Evolutionary conservation across 2,329 filamentous ascomycete species (phyloP).

Genomic region (Hymenoscyphus scutula): DNA sequence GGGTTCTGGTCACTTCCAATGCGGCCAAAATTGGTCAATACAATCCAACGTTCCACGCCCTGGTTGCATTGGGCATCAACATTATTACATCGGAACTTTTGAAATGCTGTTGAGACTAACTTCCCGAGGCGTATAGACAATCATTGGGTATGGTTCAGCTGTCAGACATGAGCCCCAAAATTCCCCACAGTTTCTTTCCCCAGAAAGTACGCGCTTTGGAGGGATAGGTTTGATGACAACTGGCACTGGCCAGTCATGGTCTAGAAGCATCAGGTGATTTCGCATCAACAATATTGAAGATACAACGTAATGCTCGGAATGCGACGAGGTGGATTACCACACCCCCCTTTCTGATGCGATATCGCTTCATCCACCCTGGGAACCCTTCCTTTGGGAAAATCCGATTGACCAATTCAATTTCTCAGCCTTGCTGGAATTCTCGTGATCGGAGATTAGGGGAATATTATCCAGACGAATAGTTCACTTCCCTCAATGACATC

Average conservation of each 20-base stretch:
- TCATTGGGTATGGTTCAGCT: background rate
- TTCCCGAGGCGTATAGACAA: background rate
- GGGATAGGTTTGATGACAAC: background rate
- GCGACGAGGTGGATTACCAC: background rate
- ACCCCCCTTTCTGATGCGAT: background rate
- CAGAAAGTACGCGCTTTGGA: conserved; percentile 1
- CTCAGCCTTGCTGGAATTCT: conserved; percentile 6
- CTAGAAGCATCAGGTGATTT: conserved; percentile 4
- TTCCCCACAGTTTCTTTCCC: background rate
- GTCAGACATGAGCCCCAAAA: background rate
- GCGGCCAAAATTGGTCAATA: background rate
- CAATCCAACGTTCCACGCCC: conserved; percentile 1
- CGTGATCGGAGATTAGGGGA: conserved; percentile 16
- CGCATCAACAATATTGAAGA: background rate
- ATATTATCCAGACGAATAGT: conserved; percentile 5
- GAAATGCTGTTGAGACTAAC: background rate
- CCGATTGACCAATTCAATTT: conserved; percentile 1
- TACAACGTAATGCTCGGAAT: background rate
- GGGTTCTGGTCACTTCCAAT: background rate
- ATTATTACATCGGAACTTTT: background rate
- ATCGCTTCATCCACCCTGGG: background rate
- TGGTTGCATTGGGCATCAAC: conserved; percentile 1
- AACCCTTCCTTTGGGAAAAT: background rate
- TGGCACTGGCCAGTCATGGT: background rate
- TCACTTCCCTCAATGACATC: conserved; percentile 12